These are phyloP conservation scores for Durusdinium trenchii DNA, from an alignment of 73 alveolate genomes.

Conservation along the genomic window DNA sequence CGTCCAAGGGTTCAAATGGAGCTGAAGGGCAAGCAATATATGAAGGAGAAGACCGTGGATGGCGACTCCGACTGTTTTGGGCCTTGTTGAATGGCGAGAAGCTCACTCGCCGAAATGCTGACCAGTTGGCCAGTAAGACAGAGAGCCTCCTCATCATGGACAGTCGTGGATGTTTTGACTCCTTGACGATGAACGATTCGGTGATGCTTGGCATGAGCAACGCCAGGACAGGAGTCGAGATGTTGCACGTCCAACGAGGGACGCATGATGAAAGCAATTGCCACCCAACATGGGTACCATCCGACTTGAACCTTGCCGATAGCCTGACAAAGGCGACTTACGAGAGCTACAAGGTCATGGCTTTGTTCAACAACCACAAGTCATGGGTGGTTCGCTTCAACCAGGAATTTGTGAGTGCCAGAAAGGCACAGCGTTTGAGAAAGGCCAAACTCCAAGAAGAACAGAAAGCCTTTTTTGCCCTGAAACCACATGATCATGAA, in stretches of 20 bases:
- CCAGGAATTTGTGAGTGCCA: conserved; percentile 8
- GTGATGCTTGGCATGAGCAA: not conserved
- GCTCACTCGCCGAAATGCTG: not conserved
- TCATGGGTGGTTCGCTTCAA: conserved; percentile 43
- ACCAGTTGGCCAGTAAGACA: not conserved
- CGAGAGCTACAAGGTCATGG: conserved; percentile 5
- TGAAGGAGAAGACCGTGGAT: conserved; percentile 53
- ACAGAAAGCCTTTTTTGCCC: not conserved
- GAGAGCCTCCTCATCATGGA: conserved; percentile 20
- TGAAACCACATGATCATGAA: not conserved
- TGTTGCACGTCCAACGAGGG: not conserved
- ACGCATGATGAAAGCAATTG: not conserved
- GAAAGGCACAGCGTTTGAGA: not conserved
- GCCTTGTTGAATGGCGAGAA: not conserved
- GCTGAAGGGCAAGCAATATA: conserved; percentile 8
- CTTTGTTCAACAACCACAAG: not conserved
- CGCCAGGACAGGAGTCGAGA: conserved; percentile 31
- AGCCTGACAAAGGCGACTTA: not conserved
- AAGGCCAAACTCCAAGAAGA: not conserved
- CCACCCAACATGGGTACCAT: conserved; percentile 38
- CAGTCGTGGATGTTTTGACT: not conserved
- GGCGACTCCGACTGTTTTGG: conserved; percentile 12
- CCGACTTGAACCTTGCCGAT: conserved; percentile 43
- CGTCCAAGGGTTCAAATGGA: not conserved
- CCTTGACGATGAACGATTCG: not conserved